Conservation (phyloP, 305 asterid genomes). For the Fraxinus latifolia region DNA sequence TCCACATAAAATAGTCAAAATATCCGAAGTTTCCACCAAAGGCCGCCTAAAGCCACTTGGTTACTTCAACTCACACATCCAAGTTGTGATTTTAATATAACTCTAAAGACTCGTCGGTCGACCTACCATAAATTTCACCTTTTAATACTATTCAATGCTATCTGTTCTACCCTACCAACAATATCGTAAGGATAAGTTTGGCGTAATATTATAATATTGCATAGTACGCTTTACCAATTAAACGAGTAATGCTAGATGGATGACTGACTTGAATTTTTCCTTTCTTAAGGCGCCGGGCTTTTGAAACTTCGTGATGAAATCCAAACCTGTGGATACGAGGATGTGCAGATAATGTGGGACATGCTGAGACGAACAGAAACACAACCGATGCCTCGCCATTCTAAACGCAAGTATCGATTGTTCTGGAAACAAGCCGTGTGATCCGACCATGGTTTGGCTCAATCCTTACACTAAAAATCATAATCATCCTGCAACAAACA, state of each 20-base stretch:
- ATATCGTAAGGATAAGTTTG: neutral
- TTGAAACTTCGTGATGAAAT: slow-evolving; percentile 80
- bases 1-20: neutral
- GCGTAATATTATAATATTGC: neutral
- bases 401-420: slow-evolving; percentile 48
- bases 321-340: slow-evolving; percentile 88
- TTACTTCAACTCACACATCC: slow-evolving; percentile 30
- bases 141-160: neutral
- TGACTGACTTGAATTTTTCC: neutral
- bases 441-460: slow-evolving; percentile 36
- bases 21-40: slow-evolving; percentile 34
- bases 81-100: neutral
- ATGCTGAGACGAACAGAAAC: slow-evolving; percentile 66
- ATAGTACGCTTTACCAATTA: neutral
- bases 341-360: slow-evolving; percentile 96
- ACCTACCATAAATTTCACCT: neutral
- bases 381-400: slow-evolving; percentile 40
- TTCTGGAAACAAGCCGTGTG: slow-evolving; percentile 51
- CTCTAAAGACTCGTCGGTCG: neutral
- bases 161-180: neutral
- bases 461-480: slow-evolving; percentile 24
- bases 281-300: slow-evolving; percentile 57
- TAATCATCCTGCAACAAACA: neutral
- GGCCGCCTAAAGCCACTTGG: slow-evolving; percentile 7
- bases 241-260: neutral